Evolutionary conservation across 257 asterid species (phyloP), one percentile per base, ranked within the genome.

Genomic region (Striga asiatica): DNA sequence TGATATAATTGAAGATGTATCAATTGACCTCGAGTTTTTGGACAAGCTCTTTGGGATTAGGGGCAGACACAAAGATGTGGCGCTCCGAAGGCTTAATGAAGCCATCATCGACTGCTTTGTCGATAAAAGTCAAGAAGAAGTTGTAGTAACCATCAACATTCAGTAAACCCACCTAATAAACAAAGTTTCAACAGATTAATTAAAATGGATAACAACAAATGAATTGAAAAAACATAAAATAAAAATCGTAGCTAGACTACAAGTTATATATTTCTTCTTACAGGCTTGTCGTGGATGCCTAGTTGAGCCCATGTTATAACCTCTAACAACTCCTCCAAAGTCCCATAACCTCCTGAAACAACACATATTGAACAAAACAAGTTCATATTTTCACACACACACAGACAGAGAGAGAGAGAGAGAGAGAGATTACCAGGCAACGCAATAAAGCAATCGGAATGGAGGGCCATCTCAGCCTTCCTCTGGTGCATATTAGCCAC

Each of bases 51-150:
- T 76, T 81, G 57, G 92, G 79, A 58, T 71, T 74, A 12, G 88
- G 73, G 8, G 89, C 94, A 11, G 84, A 81, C 13, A 85, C 82
- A 58, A 85, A 72, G 56, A 85, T 77, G 71, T 77, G 71, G 11
- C 93, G 83, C 72, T 80, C 79, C 34, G 70, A 74, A 12, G 85
- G 80, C 71, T 74, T 64, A 11, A 85, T 82, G 77, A 85, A 85
- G 2, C 87, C 95, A 58, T 82, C 95, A 9, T 82, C 95, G 32
- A 85, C 95, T 17, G 84, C 95, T 69, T 82, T 85, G 69, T 85
- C 95, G 2, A 85, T 77, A 79, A 85, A 85, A 56, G 67, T 66
- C 17, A 85, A 77, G 10, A 85, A 70, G 56, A 46, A 61, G 70
- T 85, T 74, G 71, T 79, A 82, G 52, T 76, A 85, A 0, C 95